Evolutionary conservation across 2,329 filamentous ascomycete species (phyloP).

Genomic region (Neofusicoccum sp.): DNA sequence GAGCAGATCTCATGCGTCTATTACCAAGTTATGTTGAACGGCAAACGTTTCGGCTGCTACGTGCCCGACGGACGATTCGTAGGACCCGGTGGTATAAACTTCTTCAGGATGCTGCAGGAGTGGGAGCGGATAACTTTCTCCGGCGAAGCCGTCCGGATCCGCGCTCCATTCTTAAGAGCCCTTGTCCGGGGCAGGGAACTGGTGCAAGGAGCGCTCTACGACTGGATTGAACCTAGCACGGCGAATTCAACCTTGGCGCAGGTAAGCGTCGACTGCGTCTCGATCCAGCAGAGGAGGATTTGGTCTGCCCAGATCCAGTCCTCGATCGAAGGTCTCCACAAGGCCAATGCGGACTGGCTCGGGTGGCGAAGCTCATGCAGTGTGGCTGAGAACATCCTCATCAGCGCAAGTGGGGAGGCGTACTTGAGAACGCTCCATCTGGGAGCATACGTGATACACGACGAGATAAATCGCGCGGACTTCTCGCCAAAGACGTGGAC

Average conservation of each 20-base stretch:
- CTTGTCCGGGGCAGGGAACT: not conserved
- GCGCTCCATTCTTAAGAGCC: not conserved
- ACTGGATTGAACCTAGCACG: conserved; percentile 5
- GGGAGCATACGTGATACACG: not conserved
- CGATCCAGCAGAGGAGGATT: not conserved
- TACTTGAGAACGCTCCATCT: conserved; percentile 4
- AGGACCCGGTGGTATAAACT: not conserved
- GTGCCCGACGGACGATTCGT: conserved; percentile 1
- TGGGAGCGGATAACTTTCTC: conserved; percentile 6
- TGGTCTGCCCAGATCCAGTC: conserved; percentile 1
- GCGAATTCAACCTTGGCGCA: conserved; percentile 10
- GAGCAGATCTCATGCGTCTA: conserved; percentile 3
- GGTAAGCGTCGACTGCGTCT: not conserved
- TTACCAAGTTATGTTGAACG: not conserved
- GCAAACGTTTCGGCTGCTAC: not conserved
- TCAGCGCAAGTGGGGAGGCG: conserved; percentile 1
- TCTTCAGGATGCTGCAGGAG: conserved; percentile 7
- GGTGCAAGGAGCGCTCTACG: conserved; percentile 10
- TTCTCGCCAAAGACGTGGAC: not conserved
- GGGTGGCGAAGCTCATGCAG: not conserved
- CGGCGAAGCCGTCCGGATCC: not conserved
- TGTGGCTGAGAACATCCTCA: not conserved
- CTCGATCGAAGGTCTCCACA: not conserved
- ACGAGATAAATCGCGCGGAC: not conserved
- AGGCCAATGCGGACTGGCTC: conserved; percentile 2